Percentiles rank a stretch among this genome's conserved stretches.
These are phyloP conservation scores for Teunomyces barrocoloradensis DNA, from an alignment of 805 yeast genomes.

Conservation along the genomic window DNA sequence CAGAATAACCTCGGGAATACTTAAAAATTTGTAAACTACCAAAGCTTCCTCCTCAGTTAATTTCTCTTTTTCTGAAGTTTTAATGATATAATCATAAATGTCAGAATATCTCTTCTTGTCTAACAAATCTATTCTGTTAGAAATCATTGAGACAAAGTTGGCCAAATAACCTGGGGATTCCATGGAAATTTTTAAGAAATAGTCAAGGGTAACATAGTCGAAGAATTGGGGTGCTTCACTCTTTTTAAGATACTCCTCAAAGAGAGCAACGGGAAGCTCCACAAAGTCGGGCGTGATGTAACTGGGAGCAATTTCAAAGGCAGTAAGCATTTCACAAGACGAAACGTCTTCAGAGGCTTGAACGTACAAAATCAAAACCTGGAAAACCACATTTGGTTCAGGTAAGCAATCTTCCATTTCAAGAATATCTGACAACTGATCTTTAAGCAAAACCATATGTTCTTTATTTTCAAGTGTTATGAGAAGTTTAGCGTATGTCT, in stretches of 20 bases:
- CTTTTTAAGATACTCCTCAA: constrained; percentile 7
- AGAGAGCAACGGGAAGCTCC: constrained; percentile 18
- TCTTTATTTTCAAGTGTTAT: background rate
- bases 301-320: constrained; percentile 17
- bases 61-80: constrained; percentile 23
- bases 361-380: constrained; percentile 6
- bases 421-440: constrained; percentile 3
- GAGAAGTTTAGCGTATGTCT: background rate
- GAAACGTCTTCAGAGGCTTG: background rate
- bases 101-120: constrained; percentile 16
- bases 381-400: constrained; percentile 8
- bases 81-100: constrained; percentile 28
- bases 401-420: constrained; percentile 2
- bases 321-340: background rate
- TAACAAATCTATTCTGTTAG: constrained; percentile 8
- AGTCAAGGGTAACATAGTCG: constrained; percentile 32
- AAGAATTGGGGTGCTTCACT: constrained; percentile 21
- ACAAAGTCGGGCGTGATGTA: constrained; percentile 26
- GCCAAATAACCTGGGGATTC: constrained; percentile 14
- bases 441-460: constrained; percentile 1
- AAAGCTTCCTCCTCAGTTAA: constrained; percentile 20
- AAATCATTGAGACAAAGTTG: background rate
- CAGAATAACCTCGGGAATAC: constrained; percentile 15
- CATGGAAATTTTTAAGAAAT: constrained; percentile 26
- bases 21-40: constrained; percentile 17